Conservation (phyloP, 192 early-diverging fungal genomes). For the Powellomyces hirtus region DNA sequence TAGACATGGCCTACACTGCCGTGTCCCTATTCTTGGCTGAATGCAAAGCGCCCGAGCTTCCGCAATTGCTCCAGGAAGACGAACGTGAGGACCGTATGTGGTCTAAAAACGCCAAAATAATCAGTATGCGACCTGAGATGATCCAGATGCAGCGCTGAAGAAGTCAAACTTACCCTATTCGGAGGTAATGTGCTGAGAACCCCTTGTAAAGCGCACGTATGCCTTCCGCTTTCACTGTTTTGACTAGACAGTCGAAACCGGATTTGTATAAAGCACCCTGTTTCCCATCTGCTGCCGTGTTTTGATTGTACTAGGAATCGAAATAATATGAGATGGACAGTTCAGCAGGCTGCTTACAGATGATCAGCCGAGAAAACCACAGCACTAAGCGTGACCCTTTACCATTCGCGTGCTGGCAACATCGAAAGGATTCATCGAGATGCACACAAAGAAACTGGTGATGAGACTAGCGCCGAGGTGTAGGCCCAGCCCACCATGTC, state of each 20-base stretch:
- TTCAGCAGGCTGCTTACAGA: too few relatives aligned
- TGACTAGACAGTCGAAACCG: slow-evolving; percentile 81
- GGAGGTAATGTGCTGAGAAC: slow-evolving; percentile 83
- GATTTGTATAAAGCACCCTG: slow-evolving; percentile 76
- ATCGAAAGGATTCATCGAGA: slow-evolving; percentile 97
- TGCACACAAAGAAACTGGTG: slow-evolving; percentile 81
- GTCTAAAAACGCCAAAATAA: slow-evolving; percentile 41
- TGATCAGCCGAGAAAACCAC: too few relatives aligned
- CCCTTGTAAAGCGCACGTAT: slow-evolving; percentile 87
- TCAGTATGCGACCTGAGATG: background rate
- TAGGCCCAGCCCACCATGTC: slow-evolving; percentile 57
- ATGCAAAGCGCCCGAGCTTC: slow-evolving; percentile 14
- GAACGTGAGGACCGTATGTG: slow-evolving; percentile 90
- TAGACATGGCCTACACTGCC: too few relatives aligned
- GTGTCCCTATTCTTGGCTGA: background rate
- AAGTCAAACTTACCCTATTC: slow-evolving; percentile 68
- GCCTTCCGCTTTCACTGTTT: slow-evolving; percentile 82
- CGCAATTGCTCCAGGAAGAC: slow-evolving; percentile 78
- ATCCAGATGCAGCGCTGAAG: too few relatives aligned
- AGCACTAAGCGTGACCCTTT: too few relatives aligned
- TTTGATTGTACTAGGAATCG: slow-evolving; percentile 74
- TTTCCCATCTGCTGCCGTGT: slow-evolving; percentile 54
- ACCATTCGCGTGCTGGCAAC: slow-evolving; percentile 89
- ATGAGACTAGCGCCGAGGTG: slow-evolving; percentile 77
- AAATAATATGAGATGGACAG: background rate